Evolutionary conservation across 2,329 filamentous ascomycete species (phyloP).

Genomic region (Aspergillus terreus): DNA sequence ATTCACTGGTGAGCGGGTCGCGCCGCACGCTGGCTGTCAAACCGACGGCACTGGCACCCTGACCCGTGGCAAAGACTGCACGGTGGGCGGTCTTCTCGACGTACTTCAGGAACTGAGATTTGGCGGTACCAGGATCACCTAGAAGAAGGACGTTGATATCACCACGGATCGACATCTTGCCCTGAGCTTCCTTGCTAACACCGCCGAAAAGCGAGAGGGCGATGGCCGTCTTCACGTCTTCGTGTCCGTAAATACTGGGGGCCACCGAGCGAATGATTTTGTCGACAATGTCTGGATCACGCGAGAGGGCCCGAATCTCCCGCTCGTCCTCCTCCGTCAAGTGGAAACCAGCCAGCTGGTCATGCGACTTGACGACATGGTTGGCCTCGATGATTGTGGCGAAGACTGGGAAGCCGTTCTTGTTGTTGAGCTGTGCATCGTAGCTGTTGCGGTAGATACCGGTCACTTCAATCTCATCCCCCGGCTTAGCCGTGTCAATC

Average conservation of each 20-base stretch:
- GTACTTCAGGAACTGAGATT: slow-evolving; percentile 96
- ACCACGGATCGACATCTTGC: slow-evolving; percentile 84
- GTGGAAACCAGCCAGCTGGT: slow-evolving; percentile 93
- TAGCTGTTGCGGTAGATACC: slow-evolving; percentile 98
- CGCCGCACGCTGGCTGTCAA: slow-evolving; percentile 93
- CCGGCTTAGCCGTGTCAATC: slow-evolving; percentile 93
- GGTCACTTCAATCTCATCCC: slow-evolving; percentile 95
- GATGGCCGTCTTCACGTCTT: slow-evolving; percentile 94
- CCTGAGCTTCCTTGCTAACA: slow-evolving; percentile 85
- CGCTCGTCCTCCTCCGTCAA: slow-evolving; percentile 94
- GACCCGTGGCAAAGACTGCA: slow-evolving; percentile 94
- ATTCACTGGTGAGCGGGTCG: slow-evolving; percentile 92
- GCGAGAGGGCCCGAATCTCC: slow-evolving; percentile 78
- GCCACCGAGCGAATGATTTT: slow-evolving; percentile 91
- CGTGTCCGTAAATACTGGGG: slow-evolving; percentile 95
- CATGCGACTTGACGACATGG: slow-evolving; percentile 93
- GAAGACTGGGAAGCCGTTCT: slow-evolving; percentile 97
- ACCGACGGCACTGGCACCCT: slow-evolving; percentile 96
- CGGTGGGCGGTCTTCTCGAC: slow-evolving; percentile 96
- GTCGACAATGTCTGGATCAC: slow-evolving; percentile 87
- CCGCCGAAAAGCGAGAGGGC: slow-evolving; percentile 92
- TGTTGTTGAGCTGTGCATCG: slow-evolving; percentile 95
- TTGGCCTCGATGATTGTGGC: slow-evolving; percentile 97
- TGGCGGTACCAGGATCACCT: slow-evolving; percentile 95
- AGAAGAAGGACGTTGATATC: slow-evolving; percentile 97